Evolutionary conservation across 2,329 filamentous ascomycete genomes (phyloP).

Genomic region (Monilinia aucupariae): DNA sequence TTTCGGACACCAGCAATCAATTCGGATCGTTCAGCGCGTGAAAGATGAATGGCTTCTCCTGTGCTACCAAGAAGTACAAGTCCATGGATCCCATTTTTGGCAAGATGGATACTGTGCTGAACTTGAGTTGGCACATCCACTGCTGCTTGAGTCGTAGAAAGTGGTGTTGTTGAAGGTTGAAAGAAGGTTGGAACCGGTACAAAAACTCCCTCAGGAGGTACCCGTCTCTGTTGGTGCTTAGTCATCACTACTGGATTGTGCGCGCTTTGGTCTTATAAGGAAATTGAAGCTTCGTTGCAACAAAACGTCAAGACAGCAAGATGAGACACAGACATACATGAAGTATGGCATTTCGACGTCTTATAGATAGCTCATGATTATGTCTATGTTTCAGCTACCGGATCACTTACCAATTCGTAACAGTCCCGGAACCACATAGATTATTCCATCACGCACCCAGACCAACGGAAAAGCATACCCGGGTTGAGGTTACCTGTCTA

Average conservation of each 20-base stretch:
- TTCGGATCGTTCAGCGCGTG: conserved; percentile 44
- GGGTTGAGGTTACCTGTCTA: conserved; percentile 1
- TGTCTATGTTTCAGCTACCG: not conserved
- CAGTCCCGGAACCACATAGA: not conserved
- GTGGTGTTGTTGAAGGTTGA: conserved; percentile 22
- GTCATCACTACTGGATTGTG: conserved; percentile 3
- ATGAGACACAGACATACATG: not conserved
- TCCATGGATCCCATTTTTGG: conserved; percentile 51
- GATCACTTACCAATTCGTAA: not conserved
- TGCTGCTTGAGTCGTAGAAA: conserved; percentile 29
- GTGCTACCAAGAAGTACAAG: conserved; percentile 57
- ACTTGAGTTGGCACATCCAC: conserved; percentile 52
- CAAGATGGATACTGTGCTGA: conserved; percentile 52
- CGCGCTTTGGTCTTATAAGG: not conserved
- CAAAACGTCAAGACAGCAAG: not conserved
- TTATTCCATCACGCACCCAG: not conserved
- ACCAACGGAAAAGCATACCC: conserved; percentile 11
- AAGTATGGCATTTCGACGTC: not conserved
- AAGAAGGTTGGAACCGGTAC: conserved; percentile 58
- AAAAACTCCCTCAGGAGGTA: conserved; percentile 42
- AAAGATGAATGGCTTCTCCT: conserved; percentile 57
- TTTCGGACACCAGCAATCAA: conserved; percentile 10
- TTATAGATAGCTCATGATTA: not conserved
- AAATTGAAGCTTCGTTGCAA: not conserved
- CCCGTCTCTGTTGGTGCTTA: not conserved